Percentiles rank a stretch among this genome's conserved stretches.
phyloP scores from a whole-genome alignment of 2,329 filamentous ascomycete genomes.

The Pseudogymnoascus sp. region DNA sequence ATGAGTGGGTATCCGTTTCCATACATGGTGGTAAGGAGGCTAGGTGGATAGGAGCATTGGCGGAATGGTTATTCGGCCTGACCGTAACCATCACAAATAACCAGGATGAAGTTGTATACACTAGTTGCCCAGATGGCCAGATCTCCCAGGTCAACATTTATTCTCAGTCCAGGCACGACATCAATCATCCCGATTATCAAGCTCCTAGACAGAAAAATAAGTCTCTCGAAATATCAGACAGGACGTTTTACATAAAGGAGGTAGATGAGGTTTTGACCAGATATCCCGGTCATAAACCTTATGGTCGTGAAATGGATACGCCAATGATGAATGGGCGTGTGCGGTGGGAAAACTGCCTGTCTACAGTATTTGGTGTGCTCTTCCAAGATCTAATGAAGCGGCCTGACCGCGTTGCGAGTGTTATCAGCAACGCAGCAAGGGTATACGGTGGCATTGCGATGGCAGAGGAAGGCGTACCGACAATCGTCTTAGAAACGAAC shows the following conservation, averaged over 20 bases:
- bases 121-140: background rate
- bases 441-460: background rate
- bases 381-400: background rate
- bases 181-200: background rate
- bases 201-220: background rate
- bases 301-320: background rate
- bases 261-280: background rate
- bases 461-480: background rate
- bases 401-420: background rate
- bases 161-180: background rate
- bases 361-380: background rate
- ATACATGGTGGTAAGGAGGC: background rate
- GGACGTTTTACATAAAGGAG: background rate
- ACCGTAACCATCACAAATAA: background rate
- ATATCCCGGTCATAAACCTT: background rate
- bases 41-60: background rate
- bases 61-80: background rate
- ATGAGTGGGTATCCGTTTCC: background rate
- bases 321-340: background rate
- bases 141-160: background rate
- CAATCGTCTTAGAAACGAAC: background rate
- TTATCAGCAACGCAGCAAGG: too few relatives aligned
- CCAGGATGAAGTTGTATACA: background rate
- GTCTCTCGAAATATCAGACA: background rate
- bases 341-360: background rate